Evolutionary conservation across 768 basidiomycete genomes (phyloP).

Genomic region (Macrolepiota albuminosa): DNA sequence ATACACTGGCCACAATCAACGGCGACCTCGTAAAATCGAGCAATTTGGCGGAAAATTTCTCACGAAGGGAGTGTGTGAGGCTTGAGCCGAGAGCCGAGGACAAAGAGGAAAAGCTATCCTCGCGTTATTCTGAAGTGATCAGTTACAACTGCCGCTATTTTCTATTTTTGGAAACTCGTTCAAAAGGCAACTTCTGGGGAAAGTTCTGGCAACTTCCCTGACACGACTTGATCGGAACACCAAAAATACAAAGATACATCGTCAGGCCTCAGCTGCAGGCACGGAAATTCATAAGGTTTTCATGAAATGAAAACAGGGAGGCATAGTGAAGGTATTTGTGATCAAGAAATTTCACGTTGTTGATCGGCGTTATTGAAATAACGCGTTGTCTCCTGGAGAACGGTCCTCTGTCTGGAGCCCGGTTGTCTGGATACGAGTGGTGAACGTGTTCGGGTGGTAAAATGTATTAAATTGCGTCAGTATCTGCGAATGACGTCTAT

Average conservation of each 20-base stretch:
- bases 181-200: constrained; percentile 2
- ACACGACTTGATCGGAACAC: constrained; percentile 4
- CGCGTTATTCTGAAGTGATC: not conserved
- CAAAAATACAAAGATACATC: not conserved
- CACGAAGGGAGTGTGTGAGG: constrained; percentile 11
- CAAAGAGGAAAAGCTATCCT: constrained; percentile 1
- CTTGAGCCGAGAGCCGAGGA: constrained; percentile 7
- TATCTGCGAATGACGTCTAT: not conserved
- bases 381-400: not conserved
- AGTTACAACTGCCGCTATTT: not conserved
- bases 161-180: constrained; percentile 6
- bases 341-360: not conserved
- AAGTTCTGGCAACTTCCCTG: constrained; percentile 8
- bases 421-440: not conserved
- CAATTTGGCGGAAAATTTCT: constrained; percentile 11
- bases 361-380: not conserved
- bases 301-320: not conserved
- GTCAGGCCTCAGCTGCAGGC: not conserved
- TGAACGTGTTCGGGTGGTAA: not conserved
- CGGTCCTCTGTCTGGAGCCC: not conserved
- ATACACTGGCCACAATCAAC: constrained; percentile 12
- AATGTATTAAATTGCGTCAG: not conserved
- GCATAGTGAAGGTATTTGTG: not conserved
- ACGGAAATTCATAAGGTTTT: not conserved
- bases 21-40: constrained; percentile 16